Evolutionary conservation across 169 alveolate species (phyloP), one percentile per base, ranked within the genome.

Genomic region (Eimeria sp.): DNA sequence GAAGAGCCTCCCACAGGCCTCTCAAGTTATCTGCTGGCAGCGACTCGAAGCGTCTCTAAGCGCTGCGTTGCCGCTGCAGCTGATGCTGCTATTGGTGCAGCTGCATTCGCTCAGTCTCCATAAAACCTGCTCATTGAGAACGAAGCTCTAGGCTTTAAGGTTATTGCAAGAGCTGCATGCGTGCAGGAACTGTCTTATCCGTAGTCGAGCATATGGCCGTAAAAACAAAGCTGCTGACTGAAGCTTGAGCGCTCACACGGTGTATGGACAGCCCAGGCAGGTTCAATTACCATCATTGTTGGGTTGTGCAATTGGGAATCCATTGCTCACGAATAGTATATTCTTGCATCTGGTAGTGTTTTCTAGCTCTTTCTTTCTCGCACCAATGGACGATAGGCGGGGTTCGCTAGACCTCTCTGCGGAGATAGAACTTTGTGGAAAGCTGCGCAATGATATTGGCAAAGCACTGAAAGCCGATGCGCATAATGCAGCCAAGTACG

Each of bases 401-500:
- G 67, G 91, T 34, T 30, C 80, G 63, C 63, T 27, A 13, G 61
- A 58, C 20, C 80, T 86, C 73, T 86, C 80, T 30, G 92, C 58
- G 14, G 92, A 86, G 40, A 86, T 86, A 40, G 80, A 86, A 43
- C 80, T 86, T 34, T 86, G 92, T 14, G 92, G 92, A 43, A 86
- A 61, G 76, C 82, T 86, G 58, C 92, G 92, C 57, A 86, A 40
- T 45, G 92, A 54, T 25, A 86, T 86, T 34, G 92, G 92, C 27
- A 61, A 86, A 13, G 92, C 67, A 61, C 20, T 86, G 43, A 86
- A 58, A 47, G 16, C 54, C 65, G 67, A 86, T 58, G 92, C 92
- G 30, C 80, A 86, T 25, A 86, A 61, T 34, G 92, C 92, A 58
- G 92, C 92, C 34, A 86, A 86, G 92, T 86, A 86, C 11, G 76